Evolutionary conservation across 2,329 filamentous ascomycete species (phyloP), one percentile per base, ranked within the genome.

Genomic region (Hyphodiscus sp.): DNA sequence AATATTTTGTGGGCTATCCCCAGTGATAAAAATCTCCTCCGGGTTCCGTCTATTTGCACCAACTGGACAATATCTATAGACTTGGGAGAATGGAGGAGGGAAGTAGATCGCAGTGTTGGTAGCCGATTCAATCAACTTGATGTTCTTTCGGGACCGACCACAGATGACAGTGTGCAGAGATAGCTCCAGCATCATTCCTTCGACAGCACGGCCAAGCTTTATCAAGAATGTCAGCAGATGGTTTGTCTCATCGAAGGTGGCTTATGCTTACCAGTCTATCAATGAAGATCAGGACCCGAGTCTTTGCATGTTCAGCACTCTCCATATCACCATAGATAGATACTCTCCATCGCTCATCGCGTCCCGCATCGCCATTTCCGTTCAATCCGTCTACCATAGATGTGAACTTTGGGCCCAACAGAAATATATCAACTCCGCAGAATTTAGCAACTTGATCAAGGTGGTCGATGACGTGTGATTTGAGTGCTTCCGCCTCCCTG

Each of bases 41-140:
- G 92, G 87, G 50, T 91, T 89, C 61, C 94, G 85, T 54, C 89
- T 83, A 52, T 83, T 83, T 19, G 91, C 91, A 60, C 88, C 89
- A 8, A 83, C 83, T 1, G 92, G 91, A 50, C 85, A 89, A 70
- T 96, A 99, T 55, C 89, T 87, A 67, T 94, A 96, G 60, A 96
- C 85, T 55, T 87, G 85, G 15, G 92, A 91, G 68, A 97, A 97
- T 0, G 92, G 87, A 8, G 91, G 91, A 26, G 94, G 94, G 68
- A 99, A 97, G 74, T 99, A 99, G 65, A 99, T 97, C 59, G 94
- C 92, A 9, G 94, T 97, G 65, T 91, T 90, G 15, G 94, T 97
- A 26, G 87, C 84, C 15, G 94, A 95, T 72, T 99, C 94, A 66
- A 99, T 96, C 65, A 94, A 76, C 75, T 97, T 97, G 75, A 99